phyloP scores from a whole-genome alignment of 768 basidiomycete genomes.

The Phlebiopsis flavidoalba region DNA sequence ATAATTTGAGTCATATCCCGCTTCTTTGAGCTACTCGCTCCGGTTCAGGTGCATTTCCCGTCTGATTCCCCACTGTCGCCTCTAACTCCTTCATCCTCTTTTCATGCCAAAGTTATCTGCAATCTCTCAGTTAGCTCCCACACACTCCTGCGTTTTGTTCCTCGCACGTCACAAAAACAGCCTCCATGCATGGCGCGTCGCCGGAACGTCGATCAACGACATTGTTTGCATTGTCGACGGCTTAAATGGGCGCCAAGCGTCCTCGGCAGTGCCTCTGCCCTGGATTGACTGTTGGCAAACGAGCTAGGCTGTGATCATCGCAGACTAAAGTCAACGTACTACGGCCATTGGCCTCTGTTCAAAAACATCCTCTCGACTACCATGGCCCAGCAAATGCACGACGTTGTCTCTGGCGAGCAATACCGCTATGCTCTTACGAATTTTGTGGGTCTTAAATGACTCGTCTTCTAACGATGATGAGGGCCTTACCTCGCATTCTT shows the following conservation, averaged over 20 bases:
- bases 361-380: neutral
- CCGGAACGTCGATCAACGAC: neutral
- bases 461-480: neutral
- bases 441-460: conserved; percentile 38
- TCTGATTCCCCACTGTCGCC: too few species aligned
- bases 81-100: too few species aligned
- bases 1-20: too few species aligned
- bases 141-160: too few species aligned
- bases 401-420: conserved; percentile 49
- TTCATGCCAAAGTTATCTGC: too few species aligned
- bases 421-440: conserved; percentile 82
- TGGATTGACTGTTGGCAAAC: neutral
- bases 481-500: neutral
- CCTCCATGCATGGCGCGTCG: too few species aligned
- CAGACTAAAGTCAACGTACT: neutral
- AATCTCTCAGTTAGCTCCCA: too few species aligned
- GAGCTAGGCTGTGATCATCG: neutral
- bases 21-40: too few species aligned
- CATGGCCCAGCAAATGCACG: conserved; percentile 12
- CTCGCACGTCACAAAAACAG: too few species aligned
- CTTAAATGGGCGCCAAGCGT: neutral
- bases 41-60: too few species aligned
- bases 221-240: neutral
- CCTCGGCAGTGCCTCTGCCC: neutral
- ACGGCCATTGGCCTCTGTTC: neutral